Evolutionary conservation across 2,329 filamentous ascomycete genomes (phyloP).

Genomic region (Knoxdaviesia proteae): DNA sequence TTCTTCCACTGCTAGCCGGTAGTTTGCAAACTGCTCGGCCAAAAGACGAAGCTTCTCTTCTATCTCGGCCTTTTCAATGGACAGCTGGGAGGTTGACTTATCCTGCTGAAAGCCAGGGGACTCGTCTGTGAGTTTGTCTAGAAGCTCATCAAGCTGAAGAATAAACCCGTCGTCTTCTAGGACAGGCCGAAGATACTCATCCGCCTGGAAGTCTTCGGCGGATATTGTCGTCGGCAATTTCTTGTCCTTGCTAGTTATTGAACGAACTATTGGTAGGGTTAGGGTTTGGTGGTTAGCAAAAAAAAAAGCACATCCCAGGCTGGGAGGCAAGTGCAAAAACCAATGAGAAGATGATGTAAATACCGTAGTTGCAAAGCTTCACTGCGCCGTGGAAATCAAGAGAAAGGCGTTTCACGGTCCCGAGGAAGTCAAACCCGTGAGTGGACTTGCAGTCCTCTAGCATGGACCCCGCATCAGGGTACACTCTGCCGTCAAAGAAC

Average conservation of each 20-base stretch:
- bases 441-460: conserved; percentile 46
- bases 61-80: conserved; percentile 15
- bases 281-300: not conserved
- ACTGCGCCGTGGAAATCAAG: conserved; percentile 56
- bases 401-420: conserved; percentile 30
- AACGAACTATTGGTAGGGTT: not conserved
- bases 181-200: conserved; percentile 64
- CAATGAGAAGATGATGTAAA: conserved; percentile 1
- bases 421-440: conserved; percentile 45
- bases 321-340: not conserved
- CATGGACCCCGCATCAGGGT: conserved; percentile 43
- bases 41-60: conserved; percentile 35
- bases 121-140: conserved; percentile 18
- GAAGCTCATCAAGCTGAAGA: conserved; percentile 60
- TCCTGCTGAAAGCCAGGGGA: too few relatives aligned
- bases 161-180: conserved; percentile 79
- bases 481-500: conserved; percentile 45
- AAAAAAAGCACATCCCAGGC: not conserved
- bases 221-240: conserved; percentile 33
- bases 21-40: conserved; percentile 45
- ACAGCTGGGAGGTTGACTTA: not conserved
- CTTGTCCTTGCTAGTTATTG: too few relatives aligned
- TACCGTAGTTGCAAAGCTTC: conserved; percentile 52
- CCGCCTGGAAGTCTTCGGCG: conserved; percentile 45
- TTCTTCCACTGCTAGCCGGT: conserved; percentile 42